Evolutionary conservation across 768 basidiomycete genomes (phyloP), one percentile per base, ranked within the genome.

Genomic region (Roridomyces roridus): DNA sequence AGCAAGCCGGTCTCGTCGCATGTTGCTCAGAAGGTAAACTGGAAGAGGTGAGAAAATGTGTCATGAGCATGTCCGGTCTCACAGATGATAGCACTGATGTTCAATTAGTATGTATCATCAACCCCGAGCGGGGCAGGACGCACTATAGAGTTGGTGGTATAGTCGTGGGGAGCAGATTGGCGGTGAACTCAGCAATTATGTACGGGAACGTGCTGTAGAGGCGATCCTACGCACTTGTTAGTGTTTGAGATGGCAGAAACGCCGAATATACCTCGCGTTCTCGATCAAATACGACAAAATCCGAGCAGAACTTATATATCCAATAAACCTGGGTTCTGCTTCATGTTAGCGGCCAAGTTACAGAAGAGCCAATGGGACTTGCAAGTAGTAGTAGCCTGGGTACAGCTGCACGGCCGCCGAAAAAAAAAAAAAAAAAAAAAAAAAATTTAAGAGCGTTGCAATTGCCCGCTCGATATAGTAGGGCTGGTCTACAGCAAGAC

Each of bases 251-350:
- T 2, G n/a, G 25, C 18, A 20, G 3, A 26, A 17, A 4, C 0
- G 5, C 21, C 11, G 41, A 21, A 35, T 31, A 35, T 50, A 72
- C 76, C 52, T 80, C 80, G 23, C 72, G 69, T 51, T 82, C 80
- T 8, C 80, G 70, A 59, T 82, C 79, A 44, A 80, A 82, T 46
- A 80, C 73, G 47, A 63, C 51, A 10, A 63, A 52, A 41, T 63
- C 61, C 48, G 48, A 31, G 28, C 61, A 63, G 21, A 53, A 63
- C 41, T 63, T 63, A 36, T 63, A 55, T 17, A 63, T 63, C 61
- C 61, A 63, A 46, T 59, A 63, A 12, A 60, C 59, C 52, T 60
- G 52, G 24, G 12, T 24, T 44, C 6, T 39, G 39, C 17, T 36
- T 29, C 6, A 17, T 25, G 12, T 76, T 66, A 31, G 77, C 17